These are phyloP conservation scores for Perkinsus olseni DNA, from an alignment of 169 alveolate species.

Conservation along the genomic window DNA sequence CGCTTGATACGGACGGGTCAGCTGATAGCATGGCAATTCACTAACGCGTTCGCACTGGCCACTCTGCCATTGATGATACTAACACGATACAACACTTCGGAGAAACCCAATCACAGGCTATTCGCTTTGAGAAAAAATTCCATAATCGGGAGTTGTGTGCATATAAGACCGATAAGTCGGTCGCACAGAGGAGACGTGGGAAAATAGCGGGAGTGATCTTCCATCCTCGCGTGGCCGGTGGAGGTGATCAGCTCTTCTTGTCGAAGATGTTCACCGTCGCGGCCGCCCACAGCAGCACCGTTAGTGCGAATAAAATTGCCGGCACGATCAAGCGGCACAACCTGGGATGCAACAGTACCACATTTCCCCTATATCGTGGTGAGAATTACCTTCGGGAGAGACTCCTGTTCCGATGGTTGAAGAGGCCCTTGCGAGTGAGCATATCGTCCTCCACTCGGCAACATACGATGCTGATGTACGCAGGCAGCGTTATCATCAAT, in stretches of 20 bases:
- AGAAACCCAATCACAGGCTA: too few species aligned
- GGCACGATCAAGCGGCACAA: background rate
- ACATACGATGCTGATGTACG: background rate
- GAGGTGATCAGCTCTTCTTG: background rate
- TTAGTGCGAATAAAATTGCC: background rate
- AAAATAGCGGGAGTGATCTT: too few species aligned
- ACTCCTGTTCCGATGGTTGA: background rate
- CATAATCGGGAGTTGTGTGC: too few species aligned
- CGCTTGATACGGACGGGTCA: too few species aligned
- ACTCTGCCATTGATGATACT: too few species aligned
- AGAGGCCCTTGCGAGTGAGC: background rate
- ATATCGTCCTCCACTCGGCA: background rate
- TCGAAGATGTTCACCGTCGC: background rate
- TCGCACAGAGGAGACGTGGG: too few species aligned
- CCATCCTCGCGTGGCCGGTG: too few species aligned
- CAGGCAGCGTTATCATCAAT: background rate
- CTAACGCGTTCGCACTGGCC: too few species aligned
- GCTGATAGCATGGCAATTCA: too few species aligned
- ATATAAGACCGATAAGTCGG: too few species aligned
- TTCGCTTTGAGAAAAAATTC: too few species aligned
- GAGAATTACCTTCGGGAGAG: background rate
- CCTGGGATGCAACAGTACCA: background rate
- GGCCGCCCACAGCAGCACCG: background rate
- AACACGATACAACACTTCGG: too few species aligned
- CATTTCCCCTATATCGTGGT: background rate